Base-by-base conservation (phyloP, 2,329 filamentous ascomycete genomes). In the Huntiella bhutanensis region DNA sequence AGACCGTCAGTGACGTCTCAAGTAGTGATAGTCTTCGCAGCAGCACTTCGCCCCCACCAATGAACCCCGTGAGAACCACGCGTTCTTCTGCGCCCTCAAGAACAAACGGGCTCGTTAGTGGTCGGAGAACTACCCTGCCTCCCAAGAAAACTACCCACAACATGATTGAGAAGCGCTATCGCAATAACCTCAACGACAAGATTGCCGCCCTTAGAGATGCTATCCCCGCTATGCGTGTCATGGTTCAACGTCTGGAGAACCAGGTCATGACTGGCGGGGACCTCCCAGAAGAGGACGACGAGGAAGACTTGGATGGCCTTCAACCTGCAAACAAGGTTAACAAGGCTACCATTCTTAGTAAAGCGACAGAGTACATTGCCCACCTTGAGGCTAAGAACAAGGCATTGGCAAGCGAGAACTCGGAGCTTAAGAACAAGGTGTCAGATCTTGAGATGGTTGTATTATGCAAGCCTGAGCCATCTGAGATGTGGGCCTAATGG, bases 121-220 rank as follows among this genome's bases (percentile, higher is more conserved):
- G 19, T 16, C 43, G 16, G 34, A 48, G 16, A 35, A 49, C 33
- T 56, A 43, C 46, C 4, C 42, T 46, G 5, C 45, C 42, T n/a
- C 51, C 47, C 17, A 86, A 84, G 64, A 87, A 86, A 65, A 81
- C 80, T 32, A 80, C 82, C 6, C 82, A 88, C 63, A 87, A 86
- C 62, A 81, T 87, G 62, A 85, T 87, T 53, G 82, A 88, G 62
- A 87, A 87, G 64, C 68, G 82, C 47, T 88, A 87, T 61, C 77
- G 82, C 53, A 84, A 79, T 45, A 88, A 88, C 56, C 67, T 88
- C 49, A 87, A 87, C 58, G 81, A 86, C 57, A 87, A 86, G 62
- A 87, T 88, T 54, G 70, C 80, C 13, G 79, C 80, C 44, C 64
- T 87, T 39, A 69, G 80, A 51, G 80, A 86, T 56, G 78, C 79